Percentiles rank a stretch among this genome's conserved stretches.
These are phyloP conservation scores for Calonectria multiphialidica DNA, from an alignment of 2,329 filamentous ascomycete species.

Conservation along the genomic window DNA sequence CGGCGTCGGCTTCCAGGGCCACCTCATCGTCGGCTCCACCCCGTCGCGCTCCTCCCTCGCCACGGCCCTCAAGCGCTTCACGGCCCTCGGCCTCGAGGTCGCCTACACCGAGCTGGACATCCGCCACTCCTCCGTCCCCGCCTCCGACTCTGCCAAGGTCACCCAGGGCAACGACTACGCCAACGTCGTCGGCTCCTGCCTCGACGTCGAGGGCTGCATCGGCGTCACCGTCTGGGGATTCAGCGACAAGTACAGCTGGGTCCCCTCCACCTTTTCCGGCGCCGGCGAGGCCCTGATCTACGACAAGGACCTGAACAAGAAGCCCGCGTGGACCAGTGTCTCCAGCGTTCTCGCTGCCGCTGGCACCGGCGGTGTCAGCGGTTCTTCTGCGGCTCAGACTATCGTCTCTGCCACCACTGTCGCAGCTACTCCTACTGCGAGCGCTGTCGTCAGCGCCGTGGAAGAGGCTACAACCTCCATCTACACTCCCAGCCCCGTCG, in stretches of 20 bases:
- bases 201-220: conserved; percentile 54
- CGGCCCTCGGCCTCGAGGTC: conserved; percentile 65
- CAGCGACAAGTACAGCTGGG: conserved; percentile 54
- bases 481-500: background rate
- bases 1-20: conserved; percentile 72
- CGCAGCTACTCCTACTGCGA: conserved; percentile 7
- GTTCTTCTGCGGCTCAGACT: background rate
- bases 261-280: conserved; percentile 54
- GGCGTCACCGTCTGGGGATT: conserved; percentile 60
- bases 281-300: conserved; percentile 55
- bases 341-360: conserved; percentile 48
- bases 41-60: conserved; percentile 58
- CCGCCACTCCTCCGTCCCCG: conserved; percentile 60
- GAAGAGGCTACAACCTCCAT: background rate
- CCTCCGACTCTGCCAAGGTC: conserved; percentile 52
- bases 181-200: conserved; percentile 51
- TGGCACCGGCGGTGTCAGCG: conserved; percentile 28
- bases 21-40: conserved; percentile 68
- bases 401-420: conserved; percentile 14
- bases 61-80: conserved; percentile 63
- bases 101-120: conserved; percentile 74
- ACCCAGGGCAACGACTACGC: conserved; percentile 64
- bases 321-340: conserved; percentile 55
- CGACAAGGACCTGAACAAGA: conserved; percentile 51
- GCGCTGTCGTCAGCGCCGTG: background rate